Conservation (phyloP, 805 yeast species). For the Wickerhamiella nectarea region DNA sequence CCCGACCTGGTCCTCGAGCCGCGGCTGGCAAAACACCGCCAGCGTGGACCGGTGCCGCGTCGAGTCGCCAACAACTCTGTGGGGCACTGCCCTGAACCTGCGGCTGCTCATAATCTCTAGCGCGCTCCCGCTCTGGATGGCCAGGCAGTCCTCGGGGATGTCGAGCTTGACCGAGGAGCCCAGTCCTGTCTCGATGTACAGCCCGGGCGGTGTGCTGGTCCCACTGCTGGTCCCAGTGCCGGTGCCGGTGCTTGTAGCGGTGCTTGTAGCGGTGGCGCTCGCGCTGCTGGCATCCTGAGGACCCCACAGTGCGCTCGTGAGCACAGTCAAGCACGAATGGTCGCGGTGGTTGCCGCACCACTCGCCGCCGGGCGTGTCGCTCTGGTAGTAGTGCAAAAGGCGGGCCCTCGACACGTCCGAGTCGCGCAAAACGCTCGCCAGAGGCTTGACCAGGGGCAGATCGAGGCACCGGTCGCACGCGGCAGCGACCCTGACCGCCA, state of each 20-base stretch:
- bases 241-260: too few relatives aligned
- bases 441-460: conserved; percentile 19
- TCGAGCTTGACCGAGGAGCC: conserved; percentile 36
- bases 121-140: conserved; percentile 49
- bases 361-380: conserved; percentile 19
- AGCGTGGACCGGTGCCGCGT: conserved; percentile 38
- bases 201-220: conserved; percentile 27
- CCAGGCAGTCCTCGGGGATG: conserved; percentile 42
- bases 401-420: conserved; percentile 48
- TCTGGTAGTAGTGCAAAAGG: conserved; percentile 40
- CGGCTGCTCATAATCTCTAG: conserved; percentile 38
- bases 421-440: conserved; percentile 33
- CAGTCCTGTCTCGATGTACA: conserved; percentile 36
- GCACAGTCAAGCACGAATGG: conserved; percentile 46
- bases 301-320: conserved; percentile 40
- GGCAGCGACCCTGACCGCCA: conserved; percentile 38
- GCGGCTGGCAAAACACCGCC: conserved; percentile 52
- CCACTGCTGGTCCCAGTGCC: too few relatives aligned
- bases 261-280: too few relatives aligned
- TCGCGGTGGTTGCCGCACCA: conserved; percentile 57
- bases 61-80: conserved; percentile 30
- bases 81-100: conserved; percentile 44
- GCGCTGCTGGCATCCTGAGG: conserved; percentile 30
- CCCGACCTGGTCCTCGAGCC: conserved; percentile 37
- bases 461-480: conserved; percentile 32